Base-by-base conservation (phyloP, 164 flowering plant species). In the Magnolia kwangsiensis region DNA sequence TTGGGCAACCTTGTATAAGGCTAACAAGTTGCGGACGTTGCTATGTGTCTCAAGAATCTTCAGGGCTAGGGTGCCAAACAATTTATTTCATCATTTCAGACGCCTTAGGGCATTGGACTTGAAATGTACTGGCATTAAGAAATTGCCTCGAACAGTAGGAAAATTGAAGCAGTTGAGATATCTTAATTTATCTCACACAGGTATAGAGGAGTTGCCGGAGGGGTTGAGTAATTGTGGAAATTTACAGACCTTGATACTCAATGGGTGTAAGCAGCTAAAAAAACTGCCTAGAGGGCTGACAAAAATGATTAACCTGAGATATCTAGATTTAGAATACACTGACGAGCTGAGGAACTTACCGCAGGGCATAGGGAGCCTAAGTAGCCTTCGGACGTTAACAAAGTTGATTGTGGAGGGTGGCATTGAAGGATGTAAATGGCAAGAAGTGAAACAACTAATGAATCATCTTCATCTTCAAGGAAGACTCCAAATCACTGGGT, bases 131-230 rank as follows among this genome's bases (percentile, higher is more conserved):
- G 0, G 0, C 7, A 4, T 73, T 49, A 1, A 27, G 19, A 19
- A 55, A 1, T 1, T 73, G 14, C 80, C 73, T 6, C 19, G 14
- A 8, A 8, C 10, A 1, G 2, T 69, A 50, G 80, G 50, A 0
- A 9, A 63, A 1, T 29, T 78, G 50, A 73, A 45, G 18, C 80
- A 74, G n/a, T 73, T 78, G 19, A 74, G 77, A 29, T 73, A 68
- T n/a, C 69, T 78, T 6, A 20, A 67, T 31, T 69, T 73, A 29
- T 24, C 69, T 37, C 0, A 0, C 2, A 0, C 73, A n/a, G 10
- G 5, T 0, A 11, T 78, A 5, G 50, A 2, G 37, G 68, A 50
- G 24, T 50, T 78, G 16, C 76, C 76, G 0, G 76, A 78, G 61
- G 16, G 6, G 0, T 5, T 74, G 11, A 14, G 50, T 50, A 27